phyloP scores from a whole-genome alignment of 1,284 basidiomycete species.

The Ganoderma lucidum region DNA sequence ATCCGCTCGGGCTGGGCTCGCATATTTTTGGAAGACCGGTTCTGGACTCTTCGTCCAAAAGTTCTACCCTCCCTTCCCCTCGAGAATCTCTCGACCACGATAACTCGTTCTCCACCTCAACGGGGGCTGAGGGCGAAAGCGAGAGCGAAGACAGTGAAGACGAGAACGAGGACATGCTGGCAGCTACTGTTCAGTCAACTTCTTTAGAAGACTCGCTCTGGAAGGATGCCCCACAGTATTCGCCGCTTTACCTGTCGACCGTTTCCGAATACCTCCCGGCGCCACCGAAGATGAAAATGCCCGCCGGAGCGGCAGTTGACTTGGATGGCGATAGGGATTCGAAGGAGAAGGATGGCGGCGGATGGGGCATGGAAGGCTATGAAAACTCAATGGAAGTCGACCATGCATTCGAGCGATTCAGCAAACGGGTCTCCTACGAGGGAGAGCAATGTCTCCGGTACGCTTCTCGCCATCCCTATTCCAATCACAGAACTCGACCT shows the following conservation, averaged over 20 bases:
- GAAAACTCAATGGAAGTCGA: conserved; percentile 82
- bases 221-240: conserved; percentile 67
- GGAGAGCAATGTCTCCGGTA: conserved; percentile 83
- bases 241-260: conserved; percentile 78
- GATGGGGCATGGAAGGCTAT: conserved; percentile 75
- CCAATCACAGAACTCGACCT: neutral
- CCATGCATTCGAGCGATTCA: conserved; percentile 82
- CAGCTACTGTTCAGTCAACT: conserved; percentile 66
- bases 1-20: conserved; percentile 62
- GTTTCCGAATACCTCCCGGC: conserved; percentile 72
- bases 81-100: conserved; percentile 23
- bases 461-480: conserved; percentile 26
- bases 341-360: conserved; percentile 47
- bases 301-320: conserved; percentile 52
- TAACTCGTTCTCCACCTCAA: conserved; percentile 17
- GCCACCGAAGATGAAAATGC: conserved; percentile 55
- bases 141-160: conserved; percentile 41
- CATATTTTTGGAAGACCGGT: conserved; percentile 63
- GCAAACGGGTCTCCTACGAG: conserved; percentile 68
- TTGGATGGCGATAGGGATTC: conserved; percentile 48
- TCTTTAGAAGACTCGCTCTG: conserved; percentile 69
- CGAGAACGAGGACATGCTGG: conserved; percentile 51
- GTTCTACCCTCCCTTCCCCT: conserved; percentile 21
- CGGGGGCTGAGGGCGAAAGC: conserved; percentile 29
- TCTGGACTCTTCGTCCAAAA: conserved; percentile 25